Conservation (phyloP, 2,329 filamentous ascomycete genomes). For the Hypomyces perniciosus region DNA sequence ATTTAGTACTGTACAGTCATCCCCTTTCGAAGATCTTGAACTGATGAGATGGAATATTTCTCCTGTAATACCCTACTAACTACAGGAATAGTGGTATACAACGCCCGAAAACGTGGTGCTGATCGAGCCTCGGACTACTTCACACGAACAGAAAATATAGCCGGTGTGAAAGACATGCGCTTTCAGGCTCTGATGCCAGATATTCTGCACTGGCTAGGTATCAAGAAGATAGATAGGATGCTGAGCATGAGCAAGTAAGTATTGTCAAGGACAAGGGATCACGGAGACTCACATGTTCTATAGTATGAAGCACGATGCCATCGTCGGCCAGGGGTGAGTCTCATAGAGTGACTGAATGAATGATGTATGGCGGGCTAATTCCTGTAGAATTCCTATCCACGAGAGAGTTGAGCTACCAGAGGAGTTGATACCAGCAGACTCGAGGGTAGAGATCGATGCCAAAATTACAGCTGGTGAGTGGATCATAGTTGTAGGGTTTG, state of each 20-base stretch:
- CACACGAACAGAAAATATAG: conserved; percentile 95
- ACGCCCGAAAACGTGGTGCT: conserved; percentile 71
- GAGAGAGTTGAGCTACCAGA: conserved; percentile 90
- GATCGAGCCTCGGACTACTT: conserved; percentile 90
- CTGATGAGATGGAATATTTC: neutral
- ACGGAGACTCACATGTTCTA: conserved; percentile 9
- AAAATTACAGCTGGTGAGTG: conserved; percentile 87
- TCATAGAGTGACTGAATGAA: conserved; percentile 6
- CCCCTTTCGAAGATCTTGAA: neutral
- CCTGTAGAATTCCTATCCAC: conserved; percentile 68
- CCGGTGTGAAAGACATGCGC: conserved; percentile 92
- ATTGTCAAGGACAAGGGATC: neutral
- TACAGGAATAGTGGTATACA: conserved; percentile 54
- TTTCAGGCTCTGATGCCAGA: conserved; percentile 98
- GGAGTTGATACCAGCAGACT: conserved; percentile 89
- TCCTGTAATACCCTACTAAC: neutral
- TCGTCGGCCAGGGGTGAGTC: conserved; percentile 69
- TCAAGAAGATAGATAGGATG: conserved; percentile 98
- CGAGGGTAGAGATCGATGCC: conserved; percentile 95
- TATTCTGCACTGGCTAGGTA: conserved; percentile 95
- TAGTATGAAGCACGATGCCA: conserved; percentile 87
- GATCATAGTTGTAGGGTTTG: neutral
- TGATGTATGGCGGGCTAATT: neutral
- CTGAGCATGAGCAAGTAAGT: conserved; percentile 93
- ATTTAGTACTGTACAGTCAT: conserved; percentile 40